Evolutionary conservation across 2,329 filamentous ascomycete genomes (phyloP).

Genomic region (Penicillium sp.): DNA sequence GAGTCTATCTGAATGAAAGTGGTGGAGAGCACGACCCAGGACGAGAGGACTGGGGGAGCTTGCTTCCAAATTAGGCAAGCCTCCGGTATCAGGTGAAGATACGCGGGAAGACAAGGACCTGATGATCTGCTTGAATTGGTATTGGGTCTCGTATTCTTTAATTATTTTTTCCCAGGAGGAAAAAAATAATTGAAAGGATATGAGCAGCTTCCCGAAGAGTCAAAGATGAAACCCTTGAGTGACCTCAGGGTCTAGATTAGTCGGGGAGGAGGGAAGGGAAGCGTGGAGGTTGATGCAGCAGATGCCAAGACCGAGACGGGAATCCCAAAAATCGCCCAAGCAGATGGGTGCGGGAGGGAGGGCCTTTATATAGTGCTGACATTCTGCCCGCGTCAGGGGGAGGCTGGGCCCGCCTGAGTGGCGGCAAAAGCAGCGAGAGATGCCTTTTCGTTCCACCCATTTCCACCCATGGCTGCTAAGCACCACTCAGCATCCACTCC

Average conservation of each 20-base stretch:
- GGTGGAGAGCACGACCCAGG: constrained; percentile 13
- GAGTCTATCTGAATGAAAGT: constrained; percentile 26
- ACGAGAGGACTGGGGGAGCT: constrained; percentile 5
- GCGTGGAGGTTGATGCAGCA: constrained; percentile 23
- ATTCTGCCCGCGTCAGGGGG: constrained; percentile 31
- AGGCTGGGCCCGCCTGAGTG: constrained; percentile 29
- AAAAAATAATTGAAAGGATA: constrained; percentile 9
- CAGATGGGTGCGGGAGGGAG: constrained; percentile 32
- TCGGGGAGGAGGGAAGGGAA: constrained; percentile 24
- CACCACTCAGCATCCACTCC: not conserved
- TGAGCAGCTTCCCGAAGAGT: constrained; percentile 5
- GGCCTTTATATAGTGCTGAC: constrained; percentile 38
- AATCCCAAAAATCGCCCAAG: constrained; percentile 20
- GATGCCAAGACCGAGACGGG: constrained; percentile 38
- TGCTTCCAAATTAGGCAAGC: constrained; percentile 13
- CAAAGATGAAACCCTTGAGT: constrained; percentile 6
- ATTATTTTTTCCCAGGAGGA: constrained; percentile 4
- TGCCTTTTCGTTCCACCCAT: constrained; percentile 7
- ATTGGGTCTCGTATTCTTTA: constrained; percentile 4
- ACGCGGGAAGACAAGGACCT: not conserved
- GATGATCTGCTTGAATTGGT: not conserved
- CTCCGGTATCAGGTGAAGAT: not conserved
- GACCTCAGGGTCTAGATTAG: constrained; percentile 1
- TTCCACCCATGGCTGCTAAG: constrained; percentile 24
- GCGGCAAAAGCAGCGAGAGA: constrained; percentile 34